These are phyloP conservation scores for Tetrahymena thermophila DNA, from an alignment of 73 alveolate species.

Conservation along the genomic window DNA sequence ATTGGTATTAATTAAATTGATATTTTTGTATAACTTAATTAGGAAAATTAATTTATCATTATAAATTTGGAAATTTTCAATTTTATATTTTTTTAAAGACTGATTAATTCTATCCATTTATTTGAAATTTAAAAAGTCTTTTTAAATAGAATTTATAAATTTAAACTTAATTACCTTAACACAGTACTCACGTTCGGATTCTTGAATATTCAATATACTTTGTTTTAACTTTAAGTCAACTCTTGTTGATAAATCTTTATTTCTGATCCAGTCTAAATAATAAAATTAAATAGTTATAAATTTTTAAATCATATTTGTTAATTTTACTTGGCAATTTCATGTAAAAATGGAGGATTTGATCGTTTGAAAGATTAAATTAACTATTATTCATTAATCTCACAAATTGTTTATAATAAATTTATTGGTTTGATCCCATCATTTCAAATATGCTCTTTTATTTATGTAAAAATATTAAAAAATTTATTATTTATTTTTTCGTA, in stretches of 20 bases:
- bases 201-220: background rate
- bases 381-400: background rate
- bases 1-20: no score
- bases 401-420: background rate
- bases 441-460: background rate
- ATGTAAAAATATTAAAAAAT: no score
- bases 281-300: background rate
- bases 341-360: background rate
- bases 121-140: no score
- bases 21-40: no score
- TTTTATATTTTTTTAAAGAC: no score
- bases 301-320: background rate
- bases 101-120: no score
- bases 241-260: background rate
- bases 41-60: no score
- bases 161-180: background rate
- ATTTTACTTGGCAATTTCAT: background rate
- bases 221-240: background rate
- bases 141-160: no score
- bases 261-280: background rate
- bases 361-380: background rate
- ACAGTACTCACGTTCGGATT: background rate
- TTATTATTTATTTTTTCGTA: no score
- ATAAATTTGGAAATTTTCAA: no score
- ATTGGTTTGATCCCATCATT: background rate